A percentile compares a stretch with the other conserved stretches of the same genome.
Evolutionary conservation across 2,329 filamentous ascomycete genomes (phyloP).

Genomic region (Seiridium unicorne): DNA sequence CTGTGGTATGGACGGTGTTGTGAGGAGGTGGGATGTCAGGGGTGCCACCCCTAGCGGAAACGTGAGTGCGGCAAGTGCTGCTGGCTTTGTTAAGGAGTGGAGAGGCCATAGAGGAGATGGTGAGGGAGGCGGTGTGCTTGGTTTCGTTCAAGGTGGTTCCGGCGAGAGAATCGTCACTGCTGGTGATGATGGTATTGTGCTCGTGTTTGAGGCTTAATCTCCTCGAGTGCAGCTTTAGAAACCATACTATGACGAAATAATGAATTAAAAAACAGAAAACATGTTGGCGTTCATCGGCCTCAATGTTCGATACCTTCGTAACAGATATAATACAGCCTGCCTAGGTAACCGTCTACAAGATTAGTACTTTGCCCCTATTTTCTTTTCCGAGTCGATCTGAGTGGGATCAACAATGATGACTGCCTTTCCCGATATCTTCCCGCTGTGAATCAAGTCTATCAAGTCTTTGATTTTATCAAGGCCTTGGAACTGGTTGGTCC

Average conservation of each 20-base stretch:
- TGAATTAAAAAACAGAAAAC: neutral
- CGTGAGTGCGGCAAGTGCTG: conserved; percentile 52
- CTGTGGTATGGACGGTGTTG: conserved; percentile 88
- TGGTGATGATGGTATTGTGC: conserved; percentile 75
- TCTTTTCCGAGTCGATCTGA: conserved; percentile 26
- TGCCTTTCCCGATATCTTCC: conserved; percentile 54
- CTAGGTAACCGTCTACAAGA: neutral
- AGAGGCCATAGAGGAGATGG: conserved; percentile 82
- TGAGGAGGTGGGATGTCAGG: conserved; percentile 82
- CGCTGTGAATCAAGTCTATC: conserved; percentile 46
- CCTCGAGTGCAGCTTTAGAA: neutral
- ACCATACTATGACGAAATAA: neutral
- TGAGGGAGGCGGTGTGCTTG: conserved; percentile 84
- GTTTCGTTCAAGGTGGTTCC: conserved; percentile 79
- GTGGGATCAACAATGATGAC: conserved; percentile 49
- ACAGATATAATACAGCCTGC: too few species aligned
- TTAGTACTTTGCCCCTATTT: conserved; percentile 14
- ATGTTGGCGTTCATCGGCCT: too few species aligned
- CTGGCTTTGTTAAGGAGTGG: conserved; percentile 82
- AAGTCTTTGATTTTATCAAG: conserved; percentile 50
- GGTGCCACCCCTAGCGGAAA: conserved; percentile 33
- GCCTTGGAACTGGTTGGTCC: conserved; percentile 50
- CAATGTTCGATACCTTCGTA: too few species aligned
- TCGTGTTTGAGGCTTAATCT: conserved; percentile 62
- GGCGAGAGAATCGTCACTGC: conserved; percentile 81